Evolutionary conservation across 2,329 filamentous ascomycete genomes (phyloP), one percentile per base, ranked within the genome.

Genomic region (Penicillium freii): DNA sequence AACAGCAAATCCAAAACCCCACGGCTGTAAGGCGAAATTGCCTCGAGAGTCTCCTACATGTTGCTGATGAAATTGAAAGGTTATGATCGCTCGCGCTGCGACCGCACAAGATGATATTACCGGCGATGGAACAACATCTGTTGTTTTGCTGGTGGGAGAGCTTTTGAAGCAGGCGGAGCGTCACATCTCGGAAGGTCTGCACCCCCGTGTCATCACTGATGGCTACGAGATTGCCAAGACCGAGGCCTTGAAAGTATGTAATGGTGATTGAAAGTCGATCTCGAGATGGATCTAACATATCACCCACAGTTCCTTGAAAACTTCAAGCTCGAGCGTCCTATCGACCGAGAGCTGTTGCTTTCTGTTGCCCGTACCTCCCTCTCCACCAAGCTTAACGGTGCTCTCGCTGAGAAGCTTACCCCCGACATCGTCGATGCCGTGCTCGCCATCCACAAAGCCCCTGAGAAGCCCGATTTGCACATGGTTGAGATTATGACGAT

Each of bases 401-500:
- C 87, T 38, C 86, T 99, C 59, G 94, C 94, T 49, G 87, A 92
- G 73, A 90, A 92, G 74, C 87, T 99, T 61, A 97, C 92, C 0
- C 92, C 94, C 57, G 90, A 91, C 69, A 96, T 99, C 70, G 94
- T 97, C 71, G 94, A 99, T 74, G 90, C 94, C 58, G 94, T 99
- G 47, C 87, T 99, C 56, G 86, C 94, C 63, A 99, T 99, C 75
- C 92, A 97, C 81, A 84, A 92, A 75, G 81, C 90, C 19, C 91
- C 91, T 27, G 87, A 86, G 62, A 97, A 97, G 81, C 95, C 95
- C 56, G 94, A 99, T 78, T 78, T 99, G 71, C 93, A 97, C 81
- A 99, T 99, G 94, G 84, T 99, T 66, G 94, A 99, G 79, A 97
- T 99, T 70, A 99, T 99, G 94, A 97, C 96, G 76, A 97, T 99